Conservation (phyloP, 1,139 yeast species). For the Candida gigantensis region DNA sequence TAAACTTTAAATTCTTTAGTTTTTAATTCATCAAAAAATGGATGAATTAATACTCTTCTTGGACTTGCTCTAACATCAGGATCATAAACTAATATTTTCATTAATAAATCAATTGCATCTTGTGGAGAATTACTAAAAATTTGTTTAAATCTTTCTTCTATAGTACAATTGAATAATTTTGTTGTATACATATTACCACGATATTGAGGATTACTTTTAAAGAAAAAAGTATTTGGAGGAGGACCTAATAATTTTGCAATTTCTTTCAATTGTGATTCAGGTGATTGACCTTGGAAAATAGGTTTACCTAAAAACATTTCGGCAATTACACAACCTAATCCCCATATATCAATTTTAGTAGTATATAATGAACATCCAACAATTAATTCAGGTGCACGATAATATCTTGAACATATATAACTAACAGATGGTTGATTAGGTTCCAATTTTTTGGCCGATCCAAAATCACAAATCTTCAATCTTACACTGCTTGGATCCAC, state of each 20-base stretch:
- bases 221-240: slow-evolving; percentile 73
- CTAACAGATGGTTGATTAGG: slow-evolving; percentile 74
- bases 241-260: slow-evolving; percentile 76
- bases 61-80: slow-evolving; percentile 71
- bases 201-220: slow-evolving; percentile 71
- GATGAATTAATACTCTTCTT: slow-evolving; percentile 66
- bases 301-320: slow-evolving; percentile 84
- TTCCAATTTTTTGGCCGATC: slow-evolving; percentile 76
- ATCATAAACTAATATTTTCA: slow-evolving; percentile 70
- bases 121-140: slow-evolving; percentile 70
- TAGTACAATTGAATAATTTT: slow-evolving; percentile 62
- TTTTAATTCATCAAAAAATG: slow-evolving; percentile 70
- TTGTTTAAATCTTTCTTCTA: slow-evolving; percentile 64
- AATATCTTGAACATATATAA: slow-evolving; percentile 77
- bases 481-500: slow-evolving; percentile 68
- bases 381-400: slow-evolving; percentile 81
- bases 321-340: slow-evolving; percentile 81
- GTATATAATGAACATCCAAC: slow-evolving; percentile 76
- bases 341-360: slow-evolving; percentile 84
- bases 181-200: slow-evolving; percentile 73
- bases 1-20: slow-evolving; percentile 55
- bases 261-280: slow-evolving; percentile 72
- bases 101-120: slow-evolving; percentile 68
- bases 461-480: slow-evolving; percentile 79
- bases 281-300: slow-evolving; percentile 78